These are phyloP conservation scores for Chrysanthemum makinoi DNA, from an alignment of 129 eudicot genomes.

Conservation along the genomic window DNA sequence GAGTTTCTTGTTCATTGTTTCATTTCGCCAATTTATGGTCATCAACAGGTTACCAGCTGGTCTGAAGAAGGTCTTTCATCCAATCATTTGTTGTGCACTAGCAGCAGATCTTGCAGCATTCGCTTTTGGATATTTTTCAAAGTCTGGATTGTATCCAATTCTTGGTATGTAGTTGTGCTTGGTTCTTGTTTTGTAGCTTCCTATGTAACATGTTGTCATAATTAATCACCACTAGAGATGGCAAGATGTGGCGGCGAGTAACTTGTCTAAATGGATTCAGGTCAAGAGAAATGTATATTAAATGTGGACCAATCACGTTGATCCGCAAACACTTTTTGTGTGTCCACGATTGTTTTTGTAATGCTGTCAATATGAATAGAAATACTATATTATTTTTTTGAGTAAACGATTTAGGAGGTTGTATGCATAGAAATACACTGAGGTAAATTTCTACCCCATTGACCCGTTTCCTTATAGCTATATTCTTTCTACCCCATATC, in stretches of 20 bases:
- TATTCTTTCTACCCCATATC: too few relatives aligned
- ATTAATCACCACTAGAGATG: background rate
- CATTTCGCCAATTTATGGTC: slow-evolving; percentile 14
- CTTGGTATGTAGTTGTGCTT: slow-evolving; percentile 50
- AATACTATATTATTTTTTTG: background rate
- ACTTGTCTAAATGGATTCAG: background rate
- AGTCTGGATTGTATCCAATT: slow-evolving; percentile 74
- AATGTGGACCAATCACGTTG: background rate
- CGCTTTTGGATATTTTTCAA: slow-evolving; percentile 74
- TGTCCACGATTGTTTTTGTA: background rate
- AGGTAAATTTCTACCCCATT: background rate
- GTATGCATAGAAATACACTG: too few relatives aligned
- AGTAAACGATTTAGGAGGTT: background rate
- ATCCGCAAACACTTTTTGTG: background rate
- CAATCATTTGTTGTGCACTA: slow-evolving; percentile 86
- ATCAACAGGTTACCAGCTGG: slow-evolving; percentile 72
- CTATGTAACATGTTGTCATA: background rate
- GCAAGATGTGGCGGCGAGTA: background rate
- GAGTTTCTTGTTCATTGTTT: slow-evolving; percentile 25
- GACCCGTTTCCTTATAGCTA: background rate
- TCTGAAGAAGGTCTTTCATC: slow-evolving; percentile 80
- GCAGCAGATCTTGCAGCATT: slow-evolving; percentile 89
- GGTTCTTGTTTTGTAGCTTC: slow-evolving; percentile 12
- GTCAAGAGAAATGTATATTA: too few relatives aligned
- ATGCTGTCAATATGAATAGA: background rate